These are phyloP conservation scores for Tuber umbilicatum DNA, from an alignment of 495 filamentous ascomycete species.

Conservation along the genomic window DNA sequence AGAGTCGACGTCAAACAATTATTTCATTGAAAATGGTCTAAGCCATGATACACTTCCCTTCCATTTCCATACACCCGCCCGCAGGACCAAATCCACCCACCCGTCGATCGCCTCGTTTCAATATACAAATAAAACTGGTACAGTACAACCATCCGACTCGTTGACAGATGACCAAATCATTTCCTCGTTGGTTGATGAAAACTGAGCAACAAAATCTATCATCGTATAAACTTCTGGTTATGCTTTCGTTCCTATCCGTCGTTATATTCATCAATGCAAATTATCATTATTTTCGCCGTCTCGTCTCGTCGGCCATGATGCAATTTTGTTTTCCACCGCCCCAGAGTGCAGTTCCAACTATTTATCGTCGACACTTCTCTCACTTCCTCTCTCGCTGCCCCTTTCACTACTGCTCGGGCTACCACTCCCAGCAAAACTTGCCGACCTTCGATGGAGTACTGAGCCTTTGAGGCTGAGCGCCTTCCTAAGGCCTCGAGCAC, in stretches of 20 bases:
- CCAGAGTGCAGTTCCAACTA: neutral
- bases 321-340: neutral
- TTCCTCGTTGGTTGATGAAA: constrained; percentile 7
- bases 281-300: constrained; percentile 1
- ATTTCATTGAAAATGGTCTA: constrained; percentile 3
- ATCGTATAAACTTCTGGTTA: constrained; percentile 11
- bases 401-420: constrained; percentile 14
- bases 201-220: constrained; percentile 10
- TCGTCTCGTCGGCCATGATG: neutral
- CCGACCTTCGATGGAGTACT: constrained; percentile 25
- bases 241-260: constrained; percentile 4
- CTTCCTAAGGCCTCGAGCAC: constrained; percentile 29
- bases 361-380: neutral
- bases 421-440: constrained; percentile 21
- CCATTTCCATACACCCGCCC: neutral
- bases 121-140: constrained; percentile 10
- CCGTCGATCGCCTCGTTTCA: neutral
- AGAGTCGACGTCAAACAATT: neutral
- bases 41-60: constrained; percentile 14
- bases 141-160: constrained; percentile 8
- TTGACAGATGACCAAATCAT: constrained; percentile 13
- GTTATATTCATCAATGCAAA: constrained; percentile 6
- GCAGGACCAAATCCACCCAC: neutral
- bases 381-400: constrained; percentile 7
- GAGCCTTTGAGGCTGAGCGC: constrained; percentile 36